Evolutionary conservation across 2,329 filamentous ascomycete species (phyloP).

Genomic region (Stagonosporopsis chrysanthemi): DNA sequence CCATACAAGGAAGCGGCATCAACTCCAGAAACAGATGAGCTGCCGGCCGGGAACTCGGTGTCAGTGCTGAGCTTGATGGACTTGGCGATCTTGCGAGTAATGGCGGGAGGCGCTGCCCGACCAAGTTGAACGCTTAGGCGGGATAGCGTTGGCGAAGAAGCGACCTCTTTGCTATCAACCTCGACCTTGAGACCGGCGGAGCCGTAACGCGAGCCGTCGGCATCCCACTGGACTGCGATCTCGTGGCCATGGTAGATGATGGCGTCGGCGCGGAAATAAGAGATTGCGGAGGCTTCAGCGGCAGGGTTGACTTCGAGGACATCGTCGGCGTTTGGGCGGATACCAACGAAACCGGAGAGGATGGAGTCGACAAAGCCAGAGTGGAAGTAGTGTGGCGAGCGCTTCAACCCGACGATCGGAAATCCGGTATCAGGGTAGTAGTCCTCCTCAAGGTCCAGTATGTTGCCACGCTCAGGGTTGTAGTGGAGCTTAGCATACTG

Average conservation of each 20-base stretch:
- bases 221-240: slow-evolving; percentile 54
- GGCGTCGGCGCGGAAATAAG: slow-evolving; percentile 53
- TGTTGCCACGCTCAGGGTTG: slow-evolving; percentile 39
- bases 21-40: slow-evolving; percentile 37
- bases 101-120: slow-evolving; percentile 31
- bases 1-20: slow-evolving; percentile 42
- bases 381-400: slow-evolving; percentile 57
- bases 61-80: slow-evolving; percentile 46
- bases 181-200: slow-evolving; percentile 45
- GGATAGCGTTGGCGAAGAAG: slow-evolving; percentile 35
- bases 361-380: slow-evolving; percentile 55
- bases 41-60: slow-evolving; percentile 43
- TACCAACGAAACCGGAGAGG: slow-evolving; percentile 53
- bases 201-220: slow-evolving; percentile 43
- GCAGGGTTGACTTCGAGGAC: slow-evolving; percentile 53
- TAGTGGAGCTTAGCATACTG: slow-evolving; percentile 54
- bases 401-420: slow-evolving; percentile 53
- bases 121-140: slow-evolving; percentile 36
- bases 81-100: slow-evolving; percentile 46
- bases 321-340: slow-evolving; percentile 51
- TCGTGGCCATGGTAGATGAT: slow-evolving; percentile 54
- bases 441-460: slow-evolving; percentile 53
- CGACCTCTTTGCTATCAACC: slow-evolving; percentile 46
- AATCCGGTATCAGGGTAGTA: slow-evolving; percentile 54
- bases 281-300: slow-evolving; percentile 39